Conservation (phyloP, 1,139 yeast species). For the Taphrina pruni region DNA sequence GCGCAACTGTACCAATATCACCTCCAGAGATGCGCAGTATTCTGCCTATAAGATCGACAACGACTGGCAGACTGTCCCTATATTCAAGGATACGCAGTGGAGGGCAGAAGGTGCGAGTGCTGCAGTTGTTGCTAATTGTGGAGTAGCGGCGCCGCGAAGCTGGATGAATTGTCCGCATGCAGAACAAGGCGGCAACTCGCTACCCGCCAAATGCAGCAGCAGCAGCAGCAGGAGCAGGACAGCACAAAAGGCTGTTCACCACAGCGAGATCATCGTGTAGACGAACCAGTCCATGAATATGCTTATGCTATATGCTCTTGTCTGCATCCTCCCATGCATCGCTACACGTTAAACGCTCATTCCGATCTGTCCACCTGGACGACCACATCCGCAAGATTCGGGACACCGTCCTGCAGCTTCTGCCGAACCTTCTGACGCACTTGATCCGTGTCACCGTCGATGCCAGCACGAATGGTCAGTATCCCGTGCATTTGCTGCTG, state of each 20-base stretch:
- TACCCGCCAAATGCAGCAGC: background rate
- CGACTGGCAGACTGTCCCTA: too few species aligned
- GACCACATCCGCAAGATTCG: constrained; percentile 36
- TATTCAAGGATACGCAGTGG: too few species aligned
- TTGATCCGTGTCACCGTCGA: constrained; percentile 41
- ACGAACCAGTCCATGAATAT: background rate
- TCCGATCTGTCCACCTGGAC: constrained; percentile 40
- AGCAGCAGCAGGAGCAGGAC: background rate
- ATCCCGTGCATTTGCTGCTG: constrained; percentile 54
- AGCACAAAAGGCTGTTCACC: background rate
- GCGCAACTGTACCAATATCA: too few species aligned
- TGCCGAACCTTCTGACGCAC: constrained; percentile 34
- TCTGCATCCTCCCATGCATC: background rate
- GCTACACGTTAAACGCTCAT: background rate
- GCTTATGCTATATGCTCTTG: constrained; percentile 7
- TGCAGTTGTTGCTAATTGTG: constrained; percentile 2
- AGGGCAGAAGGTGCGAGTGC: background rate
- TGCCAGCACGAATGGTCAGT: constrained; percentile 47
- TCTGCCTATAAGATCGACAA: too few species aligned
- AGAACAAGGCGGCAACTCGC: background rate
- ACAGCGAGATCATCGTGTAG: too few species aligned
- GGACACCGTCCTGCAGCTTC: constrained; percentile 57
- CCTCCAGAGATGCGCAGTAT: too few species aligned
- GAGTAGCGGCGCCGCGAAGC: background rate
- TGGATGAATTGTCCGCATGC: background rate